phyloP scores from a whole-genome alignment of 192 early-diverging fungal species.

The Dissophora globulifera region DNA sequence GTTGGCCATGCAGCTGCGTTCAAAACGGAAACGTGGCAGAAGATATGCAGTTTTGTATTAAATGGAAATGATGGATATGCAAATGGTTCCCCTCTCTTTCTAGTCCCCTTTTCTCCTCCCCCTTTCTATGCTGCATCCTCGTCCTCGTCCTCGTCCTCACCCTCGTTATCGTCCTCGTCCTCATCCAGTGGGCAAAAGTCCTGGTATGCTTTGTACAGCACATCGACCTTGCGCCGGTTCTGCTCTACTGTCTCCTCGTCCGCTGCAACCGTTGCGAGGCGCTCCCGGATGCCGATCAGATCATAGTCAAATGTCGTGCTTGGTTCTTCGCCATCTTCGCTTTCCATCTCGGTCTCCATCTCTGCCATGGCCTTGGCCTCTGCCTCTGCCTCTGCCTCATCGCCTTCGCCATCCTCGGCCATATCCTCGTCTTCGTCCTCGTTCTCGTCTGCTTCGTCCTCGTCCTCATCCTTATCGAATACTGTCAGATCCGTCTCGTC shows the following conservation, averaged over 20 bases:
- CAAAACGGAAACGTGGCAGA: neutral
- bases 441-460: constrained; percentile 12
- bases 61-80: constrained; percentile 9
- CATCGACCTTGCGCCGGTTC: constrained; percentile 42
- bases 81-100: neutral
- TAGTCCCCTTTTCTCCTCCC: neutral
- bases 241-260: constrained; percentile 40
- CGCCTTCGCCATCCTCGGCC: constrained; percentile 45
- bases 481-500: constrained; percentile 36
- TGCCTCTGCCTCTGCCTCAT: constrained; percentile 43
- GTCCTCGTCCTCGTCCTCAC: constrained; percentile 15
- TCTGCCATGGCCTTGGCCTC: constrained; percentile 31
- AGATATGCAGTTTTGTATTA: neutral
- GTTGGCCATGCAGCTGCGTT: neutral
- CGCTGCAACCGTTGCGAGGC: constrained; percentile 5
- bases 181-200: constrained; percentile 48
- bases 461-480: constrained; percentile 30
- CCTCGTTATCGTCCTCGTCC: constrained; percentile 29
- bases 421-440: constrained; percentile 41
- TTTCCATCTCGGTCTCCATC: constrained; percentile 29
- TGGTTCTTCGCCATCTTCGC: constrained; percentile 31
- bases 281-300: constrained; percentile 44
- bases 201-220: constrained; percentile 38
- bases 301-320: constrained; percentile 49
- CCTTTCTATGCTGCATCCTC: constrained; percentile 6